Evolutionary conservation across 495 filamentous ascomycete species (phyloP).

Genomic region (Paragyromitra xinjiangensis): DNA sequence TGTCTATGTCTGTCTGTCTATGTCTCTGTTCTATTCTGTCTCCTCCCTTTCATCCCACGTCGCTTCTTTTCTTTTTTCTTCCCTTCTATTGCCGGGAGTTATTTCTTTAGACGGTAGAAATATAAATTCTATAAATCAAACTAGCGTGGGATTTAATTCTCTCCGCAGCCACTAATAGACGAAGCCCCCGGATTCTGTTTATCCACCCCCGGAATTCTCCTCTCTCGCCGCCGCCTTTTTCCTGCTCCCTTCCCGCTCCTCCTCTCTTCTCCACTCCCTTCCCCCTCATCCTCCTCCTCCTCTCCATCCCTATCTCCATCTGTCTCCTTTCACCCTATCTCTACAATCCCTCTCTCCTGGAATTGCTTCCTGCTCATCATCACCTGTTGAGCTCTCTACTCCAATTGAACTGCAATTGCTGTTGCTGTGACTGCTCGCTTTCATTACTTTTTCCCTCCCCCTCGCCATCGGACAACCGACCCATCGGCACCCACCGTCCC

Average conservation of each 20-base stretch:
- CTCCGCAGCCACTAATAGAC: slow-evolving; percentile 37
- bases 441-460: slow-evolving; percentile 1
- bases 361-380: slow-evolving; percentile 4
- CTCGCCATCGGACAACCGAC: background rate
- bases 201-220: slow-evolving; percentile 38
- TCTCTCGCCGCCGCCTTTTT: background rate
- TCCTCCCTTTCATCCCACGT: slow-evolving; percentile 18
- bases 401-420: slow-evolving; percentile 17
- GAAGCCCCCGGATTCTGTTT: slow-evolving; percentile 39
- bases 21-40: background rate
- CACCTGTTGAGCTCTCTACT: background rate
- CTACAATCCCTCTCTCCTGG: background rate
- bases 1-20: background rate
- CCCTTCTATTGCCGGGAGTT: background rate
- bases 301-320: background rate
- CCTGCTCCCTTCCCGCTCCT: background rate
- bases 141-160: slow-evolving; percentile 36
- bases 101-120: slow-evolving; percentile 11
- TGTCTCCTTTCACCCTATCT: background rate
- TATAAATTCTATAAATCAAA: slow-evolving; percentile 4
- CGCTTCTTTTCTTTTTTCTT: background rate
- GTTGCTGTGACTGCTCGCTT: slow-evolving; percentile 20
- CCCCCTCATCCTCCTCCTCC: background rate
- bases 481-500: slow-evolving; percentile 33
- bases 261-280: background rate